phyloP scores from a whole-genome alignment of 345 rosid species.

The Eucalyptus victrix region DNA sequence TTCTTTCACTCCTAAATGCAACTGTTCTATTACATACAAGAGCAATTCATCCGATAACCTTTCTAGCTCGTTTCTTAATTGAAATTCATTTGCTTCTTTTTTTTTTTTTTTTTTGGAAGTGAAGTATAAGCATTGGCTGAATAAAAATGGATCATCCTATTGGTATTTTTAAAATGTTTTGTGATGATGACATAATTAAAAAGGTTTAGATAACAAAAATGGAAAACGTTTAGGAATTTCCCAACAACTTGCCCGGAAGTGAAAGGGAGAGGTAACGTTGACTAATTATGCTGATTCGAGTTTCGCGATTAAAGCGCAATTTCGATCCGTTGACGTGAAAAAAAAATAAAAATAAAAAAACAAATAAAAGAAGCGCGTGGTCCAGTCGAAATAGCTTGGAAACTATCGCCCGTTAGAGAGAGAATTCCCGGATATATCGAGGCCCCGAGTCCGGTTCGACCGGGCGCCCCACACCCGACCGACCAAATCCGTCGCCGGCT shows the following conservation, averaged over 20 bases:
- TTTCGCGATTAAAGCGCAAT: neutral
- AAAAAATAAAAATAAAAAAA: neutral
- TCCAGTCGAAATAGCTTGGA: neutral
- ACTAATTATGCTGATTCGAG: neutral
- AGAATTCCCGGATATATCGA: neutral
- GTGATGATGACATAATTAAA: too few species aligned
- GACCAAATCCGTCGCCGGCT: neutral
- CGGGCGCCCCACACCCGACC: neutral
- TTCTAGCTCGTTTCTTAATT: too few species aligned
- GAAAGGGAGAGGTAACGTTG: neutral
- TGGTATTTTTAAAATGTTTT: too few species aligned
- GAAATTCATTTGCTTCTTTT: neutral
- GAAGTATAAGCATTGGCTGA: neutral
- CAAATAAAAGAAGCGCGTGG: neutral
- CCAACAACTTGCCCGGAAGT: neutral
- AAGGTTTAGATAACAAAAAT: too few species aligned
- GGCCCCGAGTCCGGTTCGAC: neutral
- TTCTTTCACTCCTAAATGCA: too few species aligned
- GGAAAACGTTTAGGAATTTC: neutral
- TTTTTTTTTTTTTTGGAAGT: neutral
- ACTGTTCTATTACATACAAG: too few species aligned
- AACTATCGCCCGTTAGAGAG: neutral
- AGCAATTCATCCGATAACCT: too few species aligned
- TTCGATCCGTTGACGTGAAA: neutral
- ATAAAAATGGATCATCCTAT: neutral